Conservation (phyloP, 495 filamentous ascomycete genomes). For the Opeltia flavorubescens region DNA sequence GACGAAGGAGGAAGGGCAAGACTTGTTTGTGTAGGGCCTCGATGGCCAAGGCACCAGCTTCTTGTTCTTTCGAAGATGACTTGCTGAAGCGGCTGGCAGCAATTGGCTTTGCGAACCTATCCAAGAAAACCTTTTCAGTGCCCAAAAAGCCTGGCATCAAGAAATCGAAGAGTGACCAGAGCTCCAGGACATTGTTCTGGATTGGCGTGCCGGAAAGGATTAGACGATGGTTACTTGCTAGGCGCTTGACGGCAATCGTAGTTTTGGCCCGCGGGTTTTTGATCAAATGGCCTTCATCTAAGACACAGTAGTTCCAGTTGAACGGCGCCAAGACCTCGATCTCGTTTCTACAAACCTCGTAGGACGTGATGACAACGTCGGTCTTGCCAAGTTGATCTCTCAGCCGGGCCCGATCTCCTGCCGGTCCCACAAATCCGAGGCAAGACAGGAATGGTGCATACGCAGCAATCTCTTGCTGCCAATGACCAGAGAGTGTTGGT, state of each 20-base stretch:
- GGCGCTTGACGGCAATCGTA: slow-evolving; percentile 74
- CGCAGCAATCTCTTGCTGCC: slow-evolving; percentile 91
- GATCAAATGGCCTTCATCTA: slow-evolving; percentile 95
- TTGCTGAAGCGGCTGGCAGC: slow-evolving; percentile 89
- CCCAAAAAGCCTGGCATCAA: slow-evolving; percentile 97
- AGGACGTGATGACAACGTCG: slow-evolving; percentile 92
- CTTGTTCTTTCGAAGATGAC: slow-evolving; percentile 95
- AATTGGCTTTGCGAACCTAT: slow-evolving; percentile 95
- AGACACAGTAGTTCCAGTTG: slow-evolving; percentile 92
- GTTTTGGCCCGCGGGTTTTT: slow-evolving; percentile 96
- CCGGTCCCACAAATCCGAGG: slow-evolving; percentile 80
- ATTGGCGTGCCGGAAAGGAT: slow-evolving; percentile 96
- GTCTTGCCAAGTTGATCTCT: slow-evolving; percentile 53
- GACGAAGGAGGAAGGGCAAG: slow-evolving; percentile 86
- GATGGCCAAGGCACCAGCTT: slow-evolving; percentile 88
- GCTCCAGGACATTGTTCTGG: slow-evolving; percentile 92
- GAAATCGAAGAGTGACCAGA: slow-evolving; percentile 99
- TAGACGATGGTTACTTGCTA: slow-evolving; percentile 81
- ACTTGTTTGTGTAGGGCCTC: slow-evolving; percentile 97
- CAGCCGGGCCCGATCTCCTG: slow-evolving; percentile 57
- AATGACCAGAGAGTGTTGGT: slow-evolving; percentile 93
- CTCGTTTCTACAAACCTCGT: slow-evolving; percentile 93
- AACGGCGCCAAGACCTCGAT: slow-evolving; percentile 67
- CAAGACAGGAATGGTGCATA: slow-evolving; percentile 89
- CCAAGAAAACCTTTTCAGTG: slow-evolving; percentile 95